phyloP scores from a whole-genome alignment of 306 rosid genomes.

The Quercus ilex region DNA sequence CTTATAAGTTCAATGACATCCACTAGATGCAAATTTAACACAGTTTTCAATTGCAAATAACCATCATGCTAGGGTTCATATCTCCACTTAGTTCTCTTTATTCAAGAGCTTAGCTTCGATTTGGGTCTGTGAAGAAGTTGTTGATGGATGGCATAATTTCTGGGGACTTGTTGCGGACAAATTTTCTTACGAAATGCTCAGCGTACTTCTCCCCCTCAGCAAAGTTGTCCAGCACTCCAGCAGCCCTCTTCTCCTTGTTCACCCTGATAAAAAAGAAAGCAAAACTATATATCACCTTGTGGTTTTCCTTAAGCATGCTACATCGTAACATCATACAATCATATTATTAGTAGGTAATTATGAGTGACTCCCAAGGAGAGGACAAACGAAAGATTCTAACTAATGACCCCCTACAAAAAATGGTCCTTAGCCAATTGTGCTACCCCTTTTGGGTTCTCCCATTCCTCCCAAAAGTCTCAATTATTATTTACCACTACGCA shows the following conservation, averaged over 20 bases:
- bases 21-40: constrained; percentile 17
- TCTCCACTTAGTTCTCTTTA: background rate
- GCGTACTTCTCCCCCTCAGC: constrained; percentile 76
- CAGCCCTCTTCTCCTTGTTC: constrained; percentile 71
- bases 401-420: too few species aligned
- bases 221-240: constrained; percentile 83
- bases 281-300: background rate
- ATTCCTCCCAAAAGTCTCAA: too few species aligned
- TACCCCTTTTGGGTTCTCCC: too few species aligned
- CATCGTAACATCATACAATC: too few species aligned
- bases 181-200: constrained; percentile 68
- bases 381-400: too few species aligned
- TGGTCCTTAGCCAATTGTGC: too few species aligned
- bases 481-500: too few species aligned
- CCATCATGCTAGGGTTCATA: constrained; percentile 4
- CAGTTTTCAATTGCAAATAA: background rate
- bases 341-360: too few species aligned
- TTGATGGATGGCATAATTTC: constrained; percentile 80
- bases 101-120: constrained; percentile 41
- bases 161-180: constrained; percentile 61
- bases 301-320: too few species aligned
- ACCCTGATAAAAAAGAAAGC: constrained; percentile 39
- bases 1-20: constrained; percentile 12
- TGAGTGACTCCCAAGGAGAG: too few species aligned
- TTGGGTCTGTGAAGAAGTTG: constrained; percentile 65